Evolutionary conservation across 2,329 filamentous ascomycete species (phyloP), one percentile per base, ranked within the genome.

Genomic region (Aureobasidium zeae): DNA sequence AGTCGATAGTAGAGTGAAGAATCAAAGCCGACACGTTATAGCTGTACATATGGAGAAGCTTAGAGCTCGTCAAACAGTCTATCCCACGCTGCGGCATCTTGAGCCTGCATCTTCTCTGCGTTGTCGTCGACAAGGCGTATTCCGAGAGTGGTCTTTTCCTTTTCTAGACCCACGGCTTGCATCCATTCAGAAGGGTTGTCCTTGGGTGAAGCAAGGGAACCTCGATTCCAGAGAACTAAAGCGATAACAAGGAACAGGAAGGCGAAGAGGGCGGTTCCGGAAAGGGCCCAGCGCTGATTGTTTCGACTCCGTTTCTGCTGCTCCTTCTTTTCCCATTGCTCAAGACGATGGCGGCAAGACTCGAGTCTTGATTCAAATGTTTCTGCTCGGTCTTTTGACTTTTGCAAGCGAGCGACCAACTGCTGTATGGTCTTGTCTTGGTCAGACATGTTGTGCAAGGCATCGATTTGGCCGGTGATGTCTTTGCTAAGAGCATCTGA

Each of bases 401-500:
- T 60, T 42, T 72, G 64, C 21, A 89, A 74, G 26, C 83, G 72
- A 20, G 62, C 64, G 55, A 83, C 76, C 17, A 88, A 65, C 12
- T 66, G 64, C 45, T 73, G 63, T 47, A 89, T 80, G 22, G 73
- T 74, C 48, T 67, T 62, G 55, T 83, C 72, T 57, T 87, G 83
- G 29, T 72, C 66, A 44, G 78, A 67, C 47, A 87, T 84, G 32
- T 73, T 68, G 12, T 74, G 72, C 24, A 60, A 55, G 44, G 61
- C 57, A 47, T 65, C 65, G 33, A 71, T 71, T 51, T 71, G 73
- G 15, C 69, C 66, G 65, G 37, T 71, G 29, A 86, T 70, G 57
- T 93, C 86, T 55, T 81, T 82, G 55, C 95, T 86, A 20, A 94
- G 70, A 53, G 88, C 81, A 52, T 89, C 63, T 0, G 55, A 70